Evolutionary conservation across 352 stramenopile species (phyloP).

Genomic region (Phytophthora fragariaefolia): DNA sequence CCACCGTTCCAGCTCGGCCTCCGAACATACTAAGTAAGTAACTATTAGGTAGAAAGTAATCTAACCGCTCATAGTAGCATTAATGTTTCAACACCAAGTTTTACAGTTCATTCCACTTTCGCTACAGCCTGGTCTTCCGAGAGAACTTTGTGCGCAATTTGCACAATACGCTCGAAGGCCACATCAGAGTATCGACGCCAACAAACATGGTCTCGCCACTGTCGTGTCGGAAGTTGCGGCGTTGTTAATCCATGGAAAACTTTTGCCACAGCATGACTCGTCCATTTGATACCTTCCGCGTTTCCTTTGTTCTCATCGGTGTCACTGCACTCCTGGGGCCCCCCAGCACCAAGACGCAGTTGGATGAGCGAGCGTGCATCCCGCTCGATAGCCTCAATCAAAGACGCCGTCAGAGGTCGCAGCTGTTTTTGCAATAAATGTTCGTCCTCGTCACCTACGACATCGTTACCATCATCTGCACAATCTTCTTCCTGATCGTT

Average conservation of each 20-base stretch:
- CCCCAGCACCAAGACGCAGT: conserved; percentile 24
- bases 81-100: conserved; percentile 1
- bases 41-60: conserved; percentile 19
- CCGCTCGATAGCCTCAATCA: conserved; percentile 63
- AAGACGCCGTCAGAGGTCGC: conserved; percentile 52
- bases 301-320: conserved; percentile 26
- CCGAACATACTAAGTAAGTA: too few species aligned
- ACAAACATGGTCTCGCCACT: conserved; percentile 69
- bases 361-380: conserved; percentile 53
- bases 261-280: conserved; percentile 72
- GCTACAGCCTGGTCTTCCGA: conserved; percentile 29
- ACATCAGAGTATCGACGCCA: conserved; percentile 76
- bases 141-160: conserved; percentile 66
- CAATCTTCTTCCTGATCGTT: not conserved
- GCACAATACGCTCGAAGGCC: conserved; percentile 78
- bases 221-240: conserved; percentile 58
- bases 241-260: conserved; percentile 81
- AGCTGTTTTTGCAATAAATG: conserved; percentile 50
- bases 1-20: not conserved
- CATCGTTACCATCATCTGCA: not conserved
- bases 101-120: not conserved
- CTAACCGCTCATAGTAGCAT: conserved; percentile 12
- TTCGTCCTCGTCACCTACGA: conserved; percentile 36
- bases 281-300: conserved; percentile 45
- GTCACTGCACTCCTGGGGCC: conserved; percentile 18